phyloP scores from a whole-genome alignment of 371 early-diverging fungal genomes.

The Lichtheimia ramosa region DNA sequence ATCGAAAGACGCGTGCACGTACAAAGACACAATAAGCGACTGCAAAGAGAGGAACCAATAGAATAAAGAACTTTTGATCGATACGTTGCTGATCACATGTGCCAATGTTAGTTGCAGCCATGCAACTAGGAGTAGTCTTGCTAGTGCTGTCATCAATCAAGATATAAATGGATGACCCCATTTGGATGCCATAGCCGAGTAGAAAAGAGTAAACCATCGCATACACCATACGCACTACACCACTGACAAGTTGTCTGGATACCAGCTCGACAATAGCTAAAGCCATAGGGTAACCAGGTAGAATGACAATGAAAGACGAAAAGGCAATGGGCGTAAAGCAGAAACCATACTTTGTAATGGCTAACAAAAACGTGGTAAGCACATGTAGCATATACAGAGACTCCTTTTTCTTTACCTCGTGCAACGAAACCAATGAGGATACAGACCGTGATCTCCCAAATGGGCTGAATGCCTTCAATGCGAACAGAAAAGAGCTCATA shows the following conservation, averaged over 20 bases:
- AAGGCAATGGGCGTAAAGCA: conserved; percentile 52
- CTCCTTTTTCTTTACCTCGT: conserved; percentile 10
- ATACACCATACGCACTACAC: conserved; percentile 80
- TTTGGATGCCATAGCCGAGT: conserved; percentile 75
- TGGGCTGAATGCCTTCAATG: conserved; percentile 18
- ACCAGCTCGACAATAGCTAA: conserved; percentile 78
- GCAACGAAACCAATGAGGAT: conserved; percentile 23
- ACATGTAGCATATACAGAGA: background rate
- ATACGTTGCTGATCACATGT: conserved; percentile 28
- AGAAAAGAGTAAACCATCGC: conserved; percentile 76
- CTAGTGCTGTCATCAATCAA: conserved; percentile 28
- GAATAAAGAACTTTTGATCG: conserved; percentile 24
- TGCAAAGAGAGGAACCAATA: conserved; percentile 43
- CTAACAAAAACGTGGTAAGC: conserved; percentile 7
- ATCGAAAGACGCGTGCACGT: conserved; percentile 34
- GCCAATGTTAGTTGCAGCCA: conserved; percentile 11
- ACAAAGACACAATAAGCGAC: conserved; percentile 43
- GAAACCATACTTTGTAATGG: conserved; percentile 27
- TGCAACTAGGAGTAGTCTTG: conserved; percentile 14
- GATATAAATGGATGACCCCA: conserved; percentile 60
- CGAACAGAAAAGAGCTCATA: conserved; percentile 21
- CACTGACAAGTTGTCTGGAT: conserved; percentile 84
- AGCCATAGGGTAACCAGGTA: conserved; percentile 77
- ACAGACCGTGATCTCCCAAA: conserved; percentile 23
- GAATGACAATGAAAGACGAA: conserved; percentile 55